A percentile compares a stretch with the other conserved stretches of the same genome.
phyloP scores from a whole-genome alignment of 169 alveolate genomes.

The Plasmodium blacklocki region DNA sequence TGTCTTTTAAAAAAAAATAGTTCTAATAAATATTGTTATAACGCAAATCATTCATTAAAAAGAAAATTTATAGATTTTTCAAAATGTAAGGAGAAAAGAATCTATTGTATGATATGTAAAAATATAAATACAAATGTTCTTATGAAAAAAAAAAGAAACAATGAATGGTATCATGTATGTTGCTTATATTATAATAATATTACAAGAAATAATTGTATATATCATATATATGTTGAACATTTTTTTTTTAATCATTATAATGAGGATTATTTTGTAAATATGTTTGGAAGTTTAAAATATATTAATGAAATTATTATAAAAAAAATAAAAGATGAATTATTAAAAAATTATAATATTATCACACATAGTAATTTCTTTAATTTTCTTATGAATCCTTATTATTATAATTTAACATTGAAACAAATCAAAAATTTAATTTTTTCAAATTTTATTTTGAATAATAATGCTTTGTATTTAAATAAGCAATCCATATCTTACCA shows the following conservation, averaged over 20 bases:
- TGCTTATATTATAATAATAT: conserved; percentile 50
- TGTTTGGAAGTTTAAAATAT: conserved; percentile 14
- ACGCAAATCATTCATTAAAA: too few species aligned
- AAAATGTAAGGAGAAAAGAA: neutral
- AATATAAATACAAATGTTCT: conserved; percentile 7
- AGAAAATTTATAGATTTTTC: neutral
- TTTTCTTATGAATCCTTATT: conserved; percentile 42
- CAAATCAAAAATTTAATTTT: conserved; percentile 33
- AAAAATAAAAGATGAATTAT: conserved; percentile 21
- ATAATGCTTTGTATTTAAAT: neutral
- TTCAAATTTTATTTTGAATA: conserved; percentile 26
- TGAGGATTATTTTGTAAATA: conserved; percentile 37
- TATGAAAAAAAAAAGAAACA: conserved; percentile 21
- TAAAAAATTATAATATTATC: conserved; percentile 8
- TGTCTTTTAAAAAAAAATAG: too few species aligned
- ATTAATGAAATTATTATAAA: conserved; percentile 27
- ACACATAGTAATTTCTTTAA: conserved; percentile 38
- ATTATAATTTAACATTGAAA: conserved; percentile 40
- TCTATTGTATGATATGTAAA: conserved; percentile 26
- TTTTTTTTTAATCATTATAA: conserved; percentile 44
- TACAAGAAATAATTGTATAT: conserved; percentile 10
- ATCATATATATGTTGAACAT: conserved; percentile 29
- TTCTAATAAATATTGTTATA: too few species aligned
- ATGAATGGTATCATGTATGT: conserved; percentile 43
- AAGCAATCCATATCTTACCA: too few species aligned